phyloP scores from a whole-genome alignment of 768 basidiomycete species.

The Mycena vitilis region DNA sequence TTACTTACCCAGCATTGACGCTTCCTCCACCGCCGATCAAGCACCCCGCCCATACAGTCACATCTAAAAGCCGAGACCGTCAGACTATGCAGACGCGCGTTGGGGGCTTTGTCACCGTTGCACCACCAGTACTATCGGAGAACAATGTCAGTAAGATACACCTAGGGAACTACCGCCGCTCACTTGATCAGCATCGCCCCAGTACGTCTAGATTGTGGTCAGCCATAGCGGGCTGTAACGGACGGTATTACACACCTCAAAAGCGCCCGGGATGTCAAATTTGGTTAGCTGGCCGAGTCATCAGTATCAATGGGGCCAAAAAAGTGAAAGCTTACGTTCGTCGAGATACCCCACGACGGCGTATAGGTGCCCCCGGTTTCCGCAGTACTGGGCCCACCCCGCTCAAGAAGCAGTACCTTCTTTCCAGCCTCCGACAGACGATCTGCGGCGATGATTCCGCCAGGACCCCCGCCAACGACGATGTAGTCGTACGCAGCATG shows the following conservation, averaged over 20 bases:
- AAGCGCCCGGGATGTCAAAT: slow-evolving; percentile 68
- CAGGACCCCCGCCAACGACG: slow-evolving; percentile 68
- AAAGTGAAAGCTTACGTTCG: too few relatives aligned
- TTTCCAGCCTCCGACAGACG: slow-evolving; percentile 70
- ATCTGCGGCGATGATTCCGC: slow-evolving; percentile 69
- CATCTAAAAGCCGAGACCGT: slow-evolving; percentile 49
- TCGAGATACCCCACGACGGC: slow-evolving; percentile 60
- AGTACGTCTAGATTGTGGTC: slow-evolving; percentile 44
- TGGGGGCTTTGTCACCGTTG: slow-evolving; percentile 52
- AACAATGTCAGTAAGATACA: neutral
- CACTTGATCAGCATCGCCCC: slow-evolving; percentile 44
- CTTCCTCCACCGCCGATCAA: slow-evolving; percentile 71
- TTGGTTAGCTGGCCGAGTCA: slow-evolving; percentile 61
- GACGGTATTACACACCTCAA: slow-evolving; percentile 7
- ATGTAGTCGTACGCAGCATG: slow-evolving; percentile 59
- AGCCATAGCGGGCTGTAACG: neutral
- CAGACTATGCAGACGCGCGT: neutral
- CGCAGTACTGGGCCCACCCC: slow-evolving; percentile 70
- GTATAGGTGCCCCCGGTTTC: slow-evolving; percentile 69
- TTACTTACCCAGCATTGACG: slow-evolving; percentile 68
- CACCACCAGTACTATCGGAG: slow-evolving; percentile 70
- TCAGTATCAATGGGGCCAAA: too few relatives aligned
- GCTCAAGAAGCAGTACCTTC: slow-evolving; percentile 71
- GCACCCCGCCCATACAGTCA: slow-evolving; percentile 73
- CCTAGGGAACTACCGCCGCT: neutral